Percentiles rank a stretch among this genome's conserved stretches.
These are phyloP conservation scores for Lecanicillium sp. DNA, from an alignment of 2,329 filamentous ascomycete species.

Conservation along the genomic window DNA sequence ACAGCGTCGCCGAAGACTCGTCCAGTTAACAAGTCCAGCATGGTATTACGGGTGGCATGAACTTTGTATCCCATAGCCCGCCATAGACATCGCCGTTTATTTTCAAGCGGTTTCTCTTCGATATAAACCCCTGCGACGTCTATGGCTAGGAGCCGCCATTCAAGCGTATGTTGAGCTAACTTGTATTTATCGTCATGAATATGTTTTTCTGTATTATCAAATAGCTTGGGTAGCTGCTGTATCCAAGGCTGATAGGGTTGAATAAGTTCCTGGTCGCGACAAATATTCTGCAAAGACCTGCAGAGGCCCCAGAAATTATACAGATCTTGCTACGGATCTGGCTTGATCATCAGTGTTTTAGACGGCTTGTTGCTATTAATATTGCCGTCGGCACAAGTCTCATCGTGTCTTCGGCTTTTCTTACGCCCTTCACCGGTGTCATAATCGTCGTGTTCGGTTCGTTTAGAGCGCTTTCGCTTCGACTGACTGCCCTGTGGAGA, in stretches of 20 bases:
- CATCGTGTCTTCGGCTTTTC: no score
- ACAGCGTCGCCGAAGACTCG: neutral
- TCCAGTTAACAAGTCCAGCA: neutral
- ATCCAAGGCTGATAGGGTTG: neutral
- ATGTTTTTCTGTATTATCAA: neutral
- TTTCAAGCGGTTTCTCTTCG: neutral
- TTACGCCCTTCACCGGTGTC: no score
- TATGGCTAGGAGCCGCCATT: neutral
- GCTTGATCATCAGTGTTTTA: no score
- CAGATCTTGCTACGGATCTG: neutral
- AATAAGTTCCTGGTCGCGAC: no score
- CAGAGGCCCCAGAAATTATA: neutral
- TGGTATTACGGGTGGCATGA: neutral
- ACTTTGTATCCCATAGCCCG: neutral
- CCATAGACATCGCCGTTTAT: neutral
- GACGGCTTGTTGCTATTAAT: no score
- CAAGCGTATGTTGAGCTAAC: neutral
- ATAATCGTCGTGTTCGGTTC: no score
- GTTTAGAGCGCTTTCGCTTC: no score
- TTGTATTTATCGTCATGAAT: neutral
- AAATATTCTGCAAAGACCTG: neutral
- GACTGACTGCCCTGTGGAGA: no score
- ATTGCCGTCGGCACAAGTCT: no score
- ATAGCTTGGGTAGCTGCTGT: neutral
- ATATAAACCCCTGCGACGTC: neutral